Base-by-base conservation (phyloP, 139 green algal genomes). In the Chlorella sp. region DNA sequence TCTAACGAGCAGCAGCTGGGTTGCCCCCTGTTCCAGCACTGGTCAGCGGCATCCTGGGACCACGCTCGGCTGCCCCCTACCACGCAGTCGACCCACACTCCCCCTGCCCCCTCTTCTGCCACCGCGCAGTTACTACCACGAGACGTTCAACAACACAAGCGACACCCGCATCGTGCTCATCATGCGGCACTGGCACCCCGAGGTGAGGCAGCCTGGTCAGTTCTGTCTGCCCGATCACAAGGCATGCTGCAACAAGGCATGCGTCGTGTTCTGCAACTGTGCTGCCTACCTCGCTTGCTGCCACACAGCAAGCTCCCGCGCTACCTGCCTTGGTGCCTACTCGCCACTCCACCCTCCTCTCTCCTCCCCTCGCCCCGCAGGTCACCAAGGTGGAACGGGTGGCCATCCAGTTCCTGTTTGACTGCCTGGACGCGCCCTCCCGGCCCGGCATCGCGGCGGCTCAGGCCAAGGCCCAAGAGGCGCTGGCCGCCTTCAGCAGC, bases 111-210 rank as follows among this genome's bases (percentile, higher is more conserved):
- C 51, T 11, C 11, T 60, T 20, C 51, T 26, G 72, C 38, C 48
- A 91, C 92, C 64, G 85, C 91, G 36, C 90, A 60, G 51, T 16
- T 60, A 60, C 51, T 60, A 60, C 51, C 51, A 93, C 79, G 82
- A 84, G n/a, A 93, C 90, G 3, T 19, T 65, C 51, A 93, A 93
- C 83, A 58, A 84, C 75, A 83, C 75, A 26, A 44, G 89, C 43
- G 68, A 30, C 38, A 80, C 87, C 26, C 77, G 90, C 24, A 80
- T 92, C 56, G 90, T 93, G 41, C 86, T 93, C 79, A 93, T 93
- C 80, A 86, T 92, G 64, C 82, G 90, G 2, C 91, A 93, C 72
- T 93, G 58, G 58, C 90, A 93, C 75, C 90, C 90, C 4, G 89
- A 90, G 73, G 54, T 93, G 67, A 26, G 75, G n/a, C n/a, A n/a